These are phyloP conservation scores for Phytophthora litchii DNA, from an alignment of 352 stramenopile species.

Conservation along the genomic window DNA sequence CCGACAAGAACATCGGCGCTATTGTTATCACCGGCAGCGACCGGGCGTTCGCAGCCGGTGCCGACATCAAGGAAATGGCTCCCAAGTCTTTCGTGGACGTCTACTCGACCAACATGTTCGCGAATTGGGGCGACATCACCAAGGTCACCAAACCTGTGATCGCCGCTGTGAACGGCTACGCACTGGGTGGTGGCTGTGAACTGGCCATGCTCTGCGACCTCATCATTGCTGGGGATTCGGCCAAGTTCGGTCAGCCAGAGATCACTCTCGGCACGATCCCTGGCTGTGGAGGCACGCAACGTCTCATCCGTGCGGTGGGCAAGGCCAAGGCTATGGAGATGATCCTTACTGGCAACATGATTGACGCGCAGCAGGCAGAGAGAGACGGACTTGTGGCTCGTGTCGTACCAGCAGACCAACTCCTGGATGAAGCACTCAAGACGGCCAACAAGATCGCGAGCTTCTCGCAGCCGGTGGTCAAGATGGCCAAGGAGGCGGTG, in stretches of 20 bases:
- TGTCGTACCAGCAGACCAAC: constrained; percentile 91
- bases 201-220: constrained; percentile 99
- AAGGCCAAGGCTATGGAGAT: constrained; percentile 99
- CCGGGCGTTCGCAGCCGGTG: constrained; percentile 97
- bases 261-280: constrained; percentile 98
- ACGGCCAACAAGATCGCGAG: constrained; percentile 96
- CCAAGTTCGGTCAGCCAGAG: constrained; percentile 99
- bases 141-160: constrained; percentile 95
- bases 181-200: constrained; percentile 97
- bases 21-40: constrained; percentile 97
- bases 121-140: constrained; percentile 95
- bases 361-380: constrained; percentile 95
- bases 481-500: constrained; percentile 97
- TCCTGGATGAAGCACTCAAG: constrained; percentile 95
- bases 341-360: constrained; percentile 97
- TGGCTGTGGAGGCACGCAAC: constrained; percentile 96
- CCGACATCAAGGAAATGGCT: constrained; percentile 98
- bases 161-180: constrained; percentile 98
- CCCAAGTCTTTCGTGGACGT: constrained; percentile 92
- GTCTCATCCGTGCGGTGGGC: constrained; percentile 96
- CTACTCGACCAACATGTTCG: constrained; percentile 97
- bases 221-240: constrained; percentile 95
- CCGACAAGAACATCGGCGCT: constrained; percentile 92
- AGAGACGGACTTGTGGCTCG: constrained; percentile 93
- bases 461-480: constrained; percentile 95